These are phyloP conservation scores for Coniochaeta sp. DNA, from an alignment of 2,329 filamentous ascomycete species.

Conservation along the genomic window DNA sequence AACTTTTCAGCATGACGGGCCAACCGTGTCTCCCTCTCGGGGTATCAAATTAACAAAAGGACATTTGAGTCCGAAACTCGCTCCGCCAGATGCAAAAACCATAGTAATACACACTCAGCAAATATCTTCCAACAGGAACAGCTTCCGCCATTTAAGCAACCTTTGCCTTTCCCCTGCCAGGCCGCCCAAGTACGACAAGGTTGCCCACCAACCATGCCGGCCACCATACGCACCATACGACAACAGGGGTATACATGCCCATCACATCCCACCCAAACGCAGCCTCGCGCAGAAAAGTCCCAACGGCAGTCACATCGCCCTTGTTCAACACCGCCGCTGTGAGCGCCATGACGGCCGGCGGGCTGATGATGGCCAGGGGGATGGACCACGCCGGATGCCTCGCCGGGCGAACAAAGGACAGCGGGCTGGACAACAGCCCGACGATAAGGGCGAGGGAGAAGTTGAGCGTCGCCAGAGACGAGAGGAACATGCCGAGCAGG, in stretches of 20 bases:
- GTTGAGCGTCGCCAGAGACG: slow-evolving; percentile 88
- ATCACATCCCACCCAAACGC: slow-evolving; percentile 85
- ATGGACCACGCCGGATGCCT: slow-evolving; percentile 35
- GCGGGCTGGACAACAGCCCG: slow-evolving; percentile 68
- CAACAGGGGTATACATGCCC: slow-evolving; percentile 81
- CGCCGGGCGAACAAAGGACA: slow-evolving; percentile 61
- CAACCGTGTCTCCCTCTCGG: not conserved
- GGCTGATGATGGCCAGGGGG: slow-evolving; percentile 54
- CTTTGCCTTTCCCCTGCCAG: slow-evolving; percentile 7
- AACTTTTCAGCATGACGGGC: not conserved
- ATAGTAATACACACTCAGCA: not conserved
- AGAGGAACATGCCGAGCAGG: slow-evolving; percentile 83
- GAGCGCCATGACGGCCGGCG: slow-evolving; percentile 44
- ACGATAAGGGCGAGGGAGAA: slow-evolving; percentile 85
- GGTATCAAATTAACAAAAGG: not conserved
- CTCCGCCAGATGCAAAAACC: not conserved
- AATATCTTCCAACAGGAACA: not conserved
- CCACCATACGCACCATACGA: slow-evolving; percentile 96
- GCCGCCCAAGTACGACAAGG: slow-evolving; percentile 42
- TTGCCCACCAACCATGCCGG: slow-evolving; percentile 74
- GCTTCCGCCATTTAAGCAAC: slow-evolving; percentile 1
- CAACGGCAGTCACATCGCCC: slow-evolving; percentile 45
- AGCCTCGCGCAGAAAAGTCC: slow-evolving; percentile 59
- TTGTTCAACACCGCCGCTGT: slow-evolving; percentile 34
- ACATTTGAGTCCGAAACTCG: not conserved